Evolutionary conservation across 2,329 filamentous ascomycete genomes (phyloP).

Genomic region (Phialophora chinensis): DNA sequence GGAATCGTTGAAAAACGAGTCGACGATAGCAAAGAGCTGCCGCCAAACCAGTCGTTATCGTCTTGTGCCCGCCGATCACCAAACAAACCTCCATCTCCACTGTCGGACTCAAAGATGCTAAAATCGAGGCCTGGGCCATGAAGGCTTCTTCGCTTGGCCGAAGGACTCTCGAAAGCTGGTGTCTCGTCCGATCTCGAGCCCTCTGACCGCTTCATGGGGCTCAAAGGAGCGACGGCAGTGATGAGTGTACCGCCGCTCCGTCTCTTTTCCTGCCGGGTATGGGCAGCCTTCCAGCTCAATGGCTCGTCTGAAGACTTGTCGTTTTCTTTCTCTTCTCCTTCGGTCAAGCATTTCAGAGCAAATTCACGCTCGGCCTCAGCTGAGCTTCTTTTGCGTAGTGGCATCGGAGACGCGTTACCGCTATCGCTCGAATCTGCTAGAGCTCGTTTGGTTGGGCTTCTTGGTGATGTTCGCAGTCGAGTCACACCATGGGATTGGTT

Average conservation of each 20-base stretch:
- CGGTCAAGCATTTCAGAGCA: conserved; percentile 47
- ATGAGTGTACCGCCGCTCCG: conserved; percentile 55
- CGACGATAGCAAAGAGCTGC: conserved; percentile 44
- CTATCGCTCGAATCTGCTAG: conserved; percentile 73
- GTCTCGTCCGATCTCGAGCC: conserved; percentile 83
- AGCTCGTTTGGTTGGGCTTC: conserved; percentile 80
- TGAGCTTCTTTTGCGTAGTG: conserved; percentile 42
- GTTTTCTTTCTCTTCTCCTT: conserved; percentile 41
- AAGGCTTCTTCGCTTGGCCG: conserved; percentile 87
- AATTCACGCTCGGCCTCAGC: conserved; percentile 56
- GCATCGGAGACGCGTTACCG: conserved; percentile 68
- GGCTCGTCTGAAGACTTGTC: conserved; percentile 34
- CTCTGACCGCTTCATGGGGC: conserved; percentile 90
- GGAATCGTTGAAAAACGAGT: conserved; percentile 62
- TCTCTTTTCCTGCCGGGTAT: conserved; percentile 57
- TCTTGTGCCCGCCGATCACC: conserved; percentile 41
- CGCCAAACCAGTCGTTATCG: conserved; percentile 42
- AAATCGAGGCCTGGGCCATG: conserved; percentile 74
- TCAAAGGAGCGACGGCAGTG: conserved; percentile 61
- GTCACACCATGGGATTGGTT: conserved; percentile 46
- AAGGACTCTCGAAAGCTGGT: conserved; percentile 77
- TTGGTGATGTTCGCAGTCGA: conserved; percentile 73
- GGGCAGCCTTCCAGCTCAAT: conserved; percentile 44
- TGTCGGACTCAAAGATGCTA: conserved; percentile 72
- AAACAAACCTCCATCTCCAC: conserved; percentile 41